phyloP scores from a whole-genome alignment of 768 basidiomycete genomes.

The Pilatotrama ljubarskyi region DNA sequence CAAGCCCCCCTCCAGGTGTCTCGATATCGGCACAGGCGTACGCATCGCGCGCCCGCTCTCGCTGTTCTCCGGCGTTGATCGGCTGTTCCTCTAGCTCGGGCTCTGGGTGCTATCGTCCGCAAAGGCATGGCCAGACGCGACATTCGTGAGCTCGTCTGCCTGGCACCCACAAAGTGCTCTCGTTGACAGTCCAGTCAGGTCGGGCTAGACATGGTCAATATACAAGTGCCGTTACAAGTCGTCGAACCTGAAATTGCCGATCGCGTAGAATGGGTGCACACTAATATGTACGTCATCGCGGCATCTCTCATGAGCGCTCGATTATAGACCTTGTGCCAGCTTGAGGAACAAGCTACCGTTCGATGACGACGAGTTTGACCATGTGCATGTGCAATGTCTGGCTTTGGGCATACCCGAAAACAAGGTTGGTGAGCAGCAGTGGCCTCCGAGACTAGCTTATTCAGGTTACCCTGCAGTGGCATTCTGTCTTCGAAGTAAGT shows the following conservation, averaged over 20 bases:
- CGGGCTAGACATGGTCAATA: slow-evolving; percentile 76
- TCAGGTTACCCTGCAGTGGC: slow-evolving; percentile 50
- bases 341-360: slow-evolving; percentile 76
- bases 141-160: slow-evolving; percentile 50
- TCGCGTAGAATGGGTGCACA: slow-evolving; percentile 72
- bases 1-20: slow-evolving; percentile 49
- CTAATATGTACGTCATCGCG: slow-evolving; percentile 63
- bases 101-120: slow-evolving; percentile 75
- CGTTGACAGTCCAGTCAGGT: slow-evolving; percentile 44
- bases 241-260: slow-evolving; percentile 51
- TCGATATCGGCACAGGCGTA: slow-evolving; percentile 79
- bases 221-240: slow-evolving; percentile 60
- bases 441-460: not conserved
- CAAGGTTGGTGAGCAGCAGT: slow-evolving; percentile 45
- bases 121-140: slow-evolving; percentile 64
- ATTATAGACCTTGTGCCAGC: slow-evolving; percentile 37
- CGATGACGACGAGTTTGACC: slow-evolving; percentile 81
- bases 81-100: slow-evolving; percentile 47
- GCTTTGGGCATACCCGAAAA: slow-evolving; percentile 65
- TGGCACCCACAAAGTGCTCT: not conserved
- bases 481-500: slow-evolving; percentile 61
- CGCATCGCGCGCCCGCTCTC: slow-evolving; percentile 22
- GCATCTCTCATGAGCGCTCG: not conserved
- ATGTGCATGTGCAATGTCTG: slow-evolving; percentile 57
- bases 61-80: not conserved